Evolutionary conservation across 2,329 filamentous ascomycete species (phyloP), one percentile per base, ranked within the genome.

Genomic region (Penicillium sp.): DNA sequence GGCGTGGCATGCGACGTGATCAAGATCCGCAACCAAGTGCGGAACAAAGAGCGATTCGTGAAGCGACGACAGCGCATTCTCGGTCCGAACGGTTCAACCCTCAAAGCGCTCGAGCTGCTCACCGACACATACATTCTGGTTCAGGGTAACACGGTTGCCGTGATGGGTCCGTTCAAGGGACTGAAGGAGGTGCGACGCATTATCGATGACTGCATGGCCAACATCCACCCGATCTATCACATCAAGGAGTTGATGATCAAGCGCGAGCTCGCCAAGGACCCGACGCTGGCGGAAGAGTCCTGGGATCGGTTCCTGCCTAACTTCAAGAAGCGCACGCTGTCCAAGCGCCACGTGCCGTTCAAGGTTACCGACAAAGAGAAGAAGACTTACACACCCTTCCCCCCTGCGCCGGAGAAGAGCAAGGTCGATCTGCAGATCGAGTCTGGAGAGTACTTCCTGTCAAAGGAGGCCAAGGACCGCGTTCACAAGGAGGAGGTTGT

Each of bases 361-460:
- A 91, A 90, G 71, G 87, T 99, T 72, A 91, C 86, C 54, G 93
- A 99, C 81, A 99, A 99, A 84, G 78, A 81, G 73, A 96, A 93
- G 84, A 97, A 96, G 84, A 78, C 82, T 13, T 99, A 97, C 82
- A 99, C 95, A 64, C 93, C 94, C 10, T 99, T 99, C 87, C 94
- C 94, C 49, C 94, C 94, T 7, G 86, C 92, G 43, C 92, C 93
- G 65, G 93, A 99, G 83, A 96, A 96, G 90, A 97, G 93, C 86
- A 99, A 97, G 86, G 85, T 99, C 68, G 94, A 99, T 77, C 79
- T 92, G 77, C 93, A 99, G 83, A 96, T 99, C 80, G 94, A 99
- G 82, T 93, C 86, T 68, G 93, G 94, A 78, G 93, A 97, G 79
- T 99, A 96, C 80, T 97, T 97, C 77, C 78, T 99, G 72, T 88